Conservation (phyloP, 805 yeast species). For the Teunomyces cretensis region DNA sequence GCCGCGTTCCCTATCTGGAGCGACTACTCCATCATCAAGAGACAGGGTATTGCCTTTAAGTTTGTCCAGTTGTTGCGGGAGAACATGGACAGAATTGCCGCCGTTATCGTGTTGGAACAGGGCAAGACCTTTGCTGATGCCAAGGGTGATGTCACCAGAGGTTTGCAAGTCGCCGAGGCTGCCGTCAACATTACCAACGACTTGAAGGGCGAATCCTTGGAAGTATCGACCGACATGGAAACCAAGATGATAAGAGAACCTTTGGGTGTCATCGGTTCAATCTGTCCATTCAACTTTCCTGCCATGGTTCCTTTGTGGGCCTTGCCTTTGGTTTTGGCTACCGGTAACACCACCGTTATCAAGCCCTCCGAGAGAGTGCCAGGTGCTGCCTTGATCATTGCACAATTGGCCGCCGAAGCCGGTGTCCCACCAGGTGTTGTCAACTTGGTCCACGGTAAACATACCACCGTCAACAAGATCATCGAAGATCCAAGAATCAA, state of each 20-base stretch:
- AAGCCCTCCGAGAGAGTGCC: constrained; percentile 73
- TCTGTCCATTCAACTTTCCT: constrained; percentile 81
- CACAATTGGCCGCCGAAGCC: constrained; percentile 69
- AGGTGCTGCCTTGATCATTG: constrained; percentile 74
- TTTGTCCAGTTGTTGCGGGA: constrained; percentile 61
- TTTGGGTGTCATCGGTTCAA: constrained; percentile 73
- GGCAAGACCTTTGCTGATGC: constrained; percentile 79
- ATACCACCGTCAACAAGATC: constrained; percentile 68
- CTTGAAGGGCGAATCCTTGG: constrained; percentile 60
- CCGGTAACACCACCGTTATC: constrained; percentile 70
- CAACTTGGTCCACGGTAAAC: constrained; percentile 72
- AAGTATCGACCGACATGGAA: constrained; percentile 73
- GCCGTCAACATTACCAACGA: constrained; percentile 66
- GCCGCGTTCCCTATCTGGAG: constrained; percentile 62
- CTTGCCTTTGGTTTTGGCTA: constrained; percentile 59
- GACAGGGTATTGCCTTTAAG: constrained; percentile 72
- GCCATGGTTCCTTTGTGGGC: constrained; percentile 80
- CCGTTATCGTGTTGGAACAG: constrained; percentile 48
- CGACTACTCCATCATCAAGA: constrained; percentile 55
- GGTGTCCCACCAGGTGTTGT: constrained; percentile 76
- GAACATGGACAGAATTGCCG: constrained; percentile 69
- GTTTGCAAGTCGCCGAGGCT: constrained; percentile 77
- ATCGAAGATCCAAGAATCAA: constrained; percentile 71
- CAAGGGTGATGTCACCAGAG: constrained; percentile 69
- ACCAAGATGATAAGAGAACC: constrained; percentile 75